Percentiles rank a stretch among this genome's conserved stretches.
Evolutionary conservation across 2,329 filamentous ascomycete genomes (phyloP).

Genomic region (Nigrospora osmanthi): DNA sequence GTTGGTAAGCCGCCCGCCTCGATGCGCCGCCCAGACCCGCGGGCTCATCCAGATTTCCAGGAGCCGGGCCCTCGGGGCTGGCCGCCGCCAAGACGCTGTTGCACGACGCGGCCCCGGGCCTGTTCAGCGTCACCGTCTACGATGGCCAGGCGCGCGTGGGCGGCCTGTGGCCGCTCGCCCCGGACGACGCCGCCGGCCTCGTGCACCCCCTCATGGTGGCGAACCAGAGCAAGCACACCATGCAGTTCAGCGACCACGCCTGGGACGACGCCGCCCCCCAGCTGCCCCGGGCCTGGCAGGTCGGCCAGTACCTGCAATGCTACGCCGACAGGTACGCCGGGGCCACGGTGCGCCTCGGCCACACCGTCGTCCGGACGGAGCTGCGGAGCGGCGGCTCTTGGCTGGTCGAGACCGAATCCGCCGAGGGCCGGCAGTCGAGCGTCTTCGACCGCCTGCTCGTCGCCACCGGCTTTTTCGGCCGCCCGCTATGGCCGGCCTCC

Average conservation of each 20-base stretch:
- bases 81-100: constrained; percentile 68
- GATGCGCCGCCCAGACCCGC: background rate
- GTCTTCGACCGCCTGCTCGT: constrained; percentile 66
- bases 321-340: constrained; percentile 52
- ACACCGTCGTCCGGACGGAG: constrained; percentile 33
- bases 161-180: constrained; percentile 65
- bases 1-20: constrained; percentile 28
- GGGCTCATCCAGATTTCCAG: constrained; percentile 26
- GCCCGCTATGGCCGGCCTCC: constrained; percentile 42
- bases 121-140: constrained; percentile 63
- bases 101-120: constrained; percentile 41
- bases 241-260: constrained; percentile 64
- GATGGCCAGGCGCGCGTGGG: constrained; percentile 60
- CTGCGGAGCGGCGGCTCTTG: constrained; percentile 26
- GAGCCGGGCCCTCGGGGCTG: constrained; percentile 61
- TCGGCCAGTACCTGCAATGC: constrained; percentile 61
- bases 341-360: constrained; percentile 40
- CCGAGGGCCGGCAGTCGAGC: constrained; percentile 28
- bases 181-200: constrained; percentile 38
- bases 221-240: constrained; percentile 72
- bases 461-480: constrained; percentile 70
- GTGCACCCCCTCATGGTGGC: constrained; percentile 61
- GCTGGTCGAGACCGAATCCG: constrained; percentile 29
- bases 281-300: constrained; percentile 70
- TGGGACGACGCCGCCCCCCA: constrained; percentile 56